A percentile compares a stretch with the other conserved stretches of the same genome.
These are phyloP conservation scores for Spergularia marina DNA, from an alignment of 148 eudicot species.

Conservation along the genomic window DNA sequence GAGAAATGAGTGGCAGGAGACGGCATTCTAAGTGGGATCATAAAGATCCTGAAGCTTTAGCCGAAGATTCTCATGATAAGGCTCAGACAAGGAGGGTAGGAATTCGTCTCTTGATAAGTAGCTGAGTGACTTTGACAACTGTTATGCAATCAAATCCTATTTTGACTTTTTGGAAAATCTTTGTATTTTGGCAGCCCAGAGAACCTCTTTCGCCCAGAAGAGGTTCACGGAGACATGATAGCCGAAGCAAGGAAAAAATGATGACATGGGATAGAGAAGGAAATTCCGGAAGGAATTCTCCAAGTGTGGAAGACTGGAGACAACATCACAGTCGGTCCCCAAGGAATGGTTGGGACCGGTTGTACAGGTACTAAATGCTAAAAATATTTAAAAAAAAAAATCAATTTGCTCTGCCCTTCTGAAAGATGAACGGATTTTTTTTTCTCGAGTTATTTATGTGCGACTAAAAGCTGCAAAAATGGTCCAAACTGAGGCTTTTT, in stretches of 20 bases:
- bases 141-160: background rate
- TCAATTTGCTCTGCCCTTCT: background rate
- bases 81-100: constrained; percentile 31
- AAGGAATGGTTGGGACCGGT: constrained; percentile 33
- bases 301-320: constrained; percentile 47
- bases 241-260: constrained; percentile 28
- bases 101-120: background rate
- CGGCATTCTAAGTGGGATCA: constrained; percentile 54
- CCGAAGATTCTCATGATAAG: constrained; percentile 29
- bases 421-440: too few species aligned
- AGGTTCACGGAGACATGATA: constrained; percentile 31
- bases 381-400: background rate
- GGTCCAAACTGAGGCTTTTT: too few species aligned
- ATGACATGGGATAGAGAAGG: constrained; percentile 34
- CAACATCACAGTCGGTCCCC: constrained; percentile 37
- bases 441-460: too few species aligned
- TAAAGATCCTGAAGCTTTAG: constrained; percentile 32
- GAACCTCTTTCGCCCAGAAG: constrained; percentile 30
- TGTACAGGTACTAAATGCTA: constrained; percentile 28
- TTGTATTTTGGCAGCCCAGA: constrained; percentile 28
- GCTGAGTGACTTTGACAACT: background rate
- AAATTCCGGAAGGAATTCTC: constrained; percentile 37
- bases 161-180: background rate
- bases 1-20: constrained; percentile 56
- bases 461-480: too few species aligned